Evolutionary conservation across 2,329 filamentous ascomycete genomes (phyloP).

Genomic region (Cytospora chrysosperma): DNA sequence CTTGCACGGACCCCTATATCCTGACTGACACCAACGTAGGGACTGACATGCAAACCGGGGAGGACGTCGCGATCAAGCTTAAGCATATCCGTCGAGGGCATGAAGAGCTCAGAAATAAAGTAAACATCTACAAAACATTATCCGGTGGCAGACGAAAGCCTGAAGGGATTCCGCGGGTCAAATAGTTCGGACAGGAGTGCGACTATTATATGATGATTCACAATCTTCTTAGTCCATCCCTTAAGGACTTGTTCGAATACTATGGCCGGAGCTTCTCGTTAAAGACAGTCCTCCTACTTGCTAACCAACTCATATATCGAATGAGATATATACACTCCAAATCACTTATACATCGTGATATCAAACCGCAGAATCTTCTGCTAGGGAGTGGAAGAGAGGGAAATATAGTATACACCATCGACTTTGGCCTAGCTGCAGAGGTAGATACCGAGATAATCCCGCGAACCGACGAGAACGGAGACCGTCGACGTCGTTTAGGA

Average conservation of each 20-base stretch:
- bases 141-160: conserved; percentile 72
- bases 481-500: conserved; percentile 97
- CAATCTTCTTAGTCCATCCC: conserved; percentile 87
- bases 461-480: conserved; percentile 98
- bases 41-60: conserved; percentile 98
- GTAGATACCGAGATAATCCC: conserved; percentile 88
- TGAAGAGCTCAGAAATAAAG: conserved; percentile 96
- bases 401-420: conserved; percentile 98
- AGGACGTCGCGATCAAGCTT: conserved; percentile 99
- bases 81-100: conserved; percentile 99
- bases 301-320: conserved; percentile 96
- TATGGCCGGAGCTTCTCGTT: conserved; percentile 99
- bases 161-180: conserved; percentile 95
- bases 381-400: conserved; percentile 99
- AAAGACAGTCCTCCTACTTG: conserved; percentile 94
- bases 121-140: conserved; percentile 83
- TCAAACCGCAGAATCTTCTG: conserved; percentile 99
- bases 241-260: conserved; percentile 99
- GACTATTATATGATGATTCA: conserved; percentile 99
- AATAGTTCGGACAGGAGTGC: conserved; percentile 98
- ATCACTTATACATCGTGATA: conserved; percentile 98
- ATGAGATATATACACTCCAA: conserved; percentile 99
- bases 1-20: no score
- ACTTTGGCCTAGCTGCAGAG: conserved; percentile 98
- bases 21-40: conserved; percentile 42